These are phyloP conservation scores for Diospyros kaki DNA, from an alignment of 148 eudicot species.

Conservation along the genomic window DNA sequence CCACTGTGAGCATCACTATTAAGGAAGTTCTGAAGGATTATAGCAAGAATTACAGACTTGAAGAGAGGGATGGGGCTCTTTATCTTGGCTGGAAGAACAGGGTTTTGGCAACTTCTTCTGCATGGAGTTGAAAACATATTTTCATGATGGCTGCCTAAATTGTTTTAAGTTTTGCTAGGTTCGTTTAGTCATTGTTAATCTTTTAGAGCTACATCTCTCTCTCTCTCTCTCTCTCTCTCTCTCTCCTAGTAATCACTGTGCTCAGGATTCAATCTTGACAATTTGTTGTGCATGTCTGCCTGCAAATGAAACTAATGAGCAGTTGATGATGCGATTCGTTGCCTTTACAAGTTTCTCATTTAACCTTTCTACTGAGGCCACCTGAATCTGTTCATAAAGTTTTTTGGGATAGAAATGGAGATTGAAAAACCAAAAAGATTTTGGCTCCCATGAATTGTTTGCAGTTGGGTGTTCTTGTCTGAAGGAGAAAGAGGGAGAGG, in stretches of 20 bases:
- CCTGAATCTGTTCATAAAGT: no score
- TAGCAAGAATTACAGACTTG: slow-evolving; percentile 43
- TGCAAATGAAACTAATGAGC: neutral
- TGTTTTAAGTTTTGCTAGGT: slow-evolving; percentile 12
- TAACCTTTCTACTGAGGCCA: no score
- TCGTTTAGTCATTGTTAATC: neutral
- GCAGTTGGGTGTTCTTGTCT: no score
- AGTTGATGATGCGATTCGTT: neutral
- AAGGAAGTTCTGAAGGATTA: slow-evolving; percentile 47
- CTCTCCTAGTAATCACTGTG: neutral
- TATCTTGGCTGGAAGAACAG: slow-evolving; percentile 81
- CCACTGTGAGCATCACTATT: slow-evolving; percentile 29
- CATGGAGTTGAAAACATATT: slow-evolving; percentile 52
- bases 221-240: neutral
- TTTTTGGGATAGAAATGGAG: no score
- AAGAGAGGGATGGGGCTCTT: slow-evolving; percentile 52
- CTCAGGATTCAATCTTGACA: neutral
- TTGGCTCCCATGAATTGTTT: no score
- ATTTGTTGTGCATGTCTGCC: slow-evolving; percentile 11
- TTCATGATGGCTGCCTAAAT: neutral
- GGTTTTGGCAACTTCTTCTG: slow-evolving; percentile 52
- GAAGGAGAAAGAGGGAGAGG: no score
- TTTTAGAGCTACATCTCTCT: neutral
- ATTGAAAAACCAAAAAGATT: no score
- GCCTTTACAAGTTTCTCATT: neutral